Base-by-base conservation (phyloP, 768 basidiomycete species). In the Chalciporus chontae region DNA sequence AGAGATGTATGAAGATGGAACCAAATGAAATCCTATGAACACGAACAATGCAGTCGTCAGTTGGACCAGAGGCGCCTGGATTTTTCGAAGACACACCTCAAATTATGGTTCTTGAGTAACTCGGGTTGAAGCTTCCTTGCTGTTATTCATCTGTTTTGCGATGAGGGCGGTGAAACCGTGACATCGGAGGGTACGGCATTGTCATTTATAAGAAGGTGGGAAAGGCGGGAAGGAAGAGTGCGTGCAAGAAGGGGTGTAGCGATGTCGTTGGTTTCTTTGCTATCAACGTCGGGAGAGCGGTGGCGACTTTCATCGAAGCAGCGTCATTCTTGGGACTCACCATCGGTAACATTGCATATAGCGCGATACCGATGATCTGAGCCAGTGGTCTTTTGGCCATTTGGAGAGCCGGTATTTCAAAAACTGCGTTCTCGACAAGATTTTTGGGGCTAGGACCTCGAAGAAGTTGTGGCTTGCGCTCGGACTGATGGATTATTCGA, bases 371-470 rank as follows among this genome's bases (percentile, higher is more conserved):
- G 83, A 63, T 98, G 93, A 48, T 95, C 95, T 2, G 88, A 78
- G 2, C 92, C 91, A 1, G 84, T 71, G 0, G 93, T 90, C 96
- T 99, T 18, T 91, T 88, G 0, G 84, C 67, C 58, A 86, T 84
- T 2, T 91, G 88, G 0, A 92, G 74, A n/a, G 72, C 70, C 10
- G 93, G 70, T 5, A 93, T 66, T 54, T 95, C 91, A 9, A 72
- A 72, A 2, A 84, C 76, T 10, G 82, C 76, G 1, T 72, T 53
- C 6, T 73, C 71, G 9, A 74, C 58, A 19, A 77, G 72, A n/a
- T n/a, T n/a, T 5, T 71, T 69, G 10, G 73, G 54, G 69, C 55
- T 37, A 87, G 57, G 48, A 63, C 52, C 52, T 74, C 74, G 76
- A 90, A 87, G 26, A 94, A 71, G 67, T 62, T 17, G 79, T 64